These are phyloP conservation scores for Chimonanthus salicifolius DNA, from an alignment of 164 flowering plant species.

Conservation along the genomic window DNA sequence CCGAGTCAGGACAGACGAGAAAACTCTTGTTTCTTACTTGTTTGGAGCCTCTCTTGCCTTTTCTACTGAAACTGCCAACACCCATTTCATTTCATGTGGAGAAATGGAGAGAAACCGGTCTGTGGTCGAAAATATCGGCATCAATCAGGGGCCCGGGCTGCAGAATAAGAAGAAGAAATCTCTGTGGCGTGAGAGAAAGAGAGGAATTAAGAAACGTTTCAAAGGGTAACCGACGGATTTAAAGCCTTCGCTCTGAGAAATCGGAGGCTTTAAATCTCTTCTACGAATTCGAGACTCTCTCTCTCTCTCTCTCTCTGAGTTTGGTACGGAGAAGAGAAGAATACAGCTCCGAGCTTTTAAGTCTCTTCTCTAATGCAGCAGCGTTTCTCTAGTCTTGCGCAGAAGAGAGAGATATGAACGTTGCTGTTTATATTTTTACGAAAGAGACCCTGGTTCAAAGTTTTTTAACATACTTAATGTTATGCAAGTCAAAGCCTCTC, in stretches of 20 bases:
- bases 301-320: neutral
- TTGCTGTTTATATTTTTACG: neutral
- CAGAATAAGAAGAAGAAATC: neutral
- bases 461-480: neutral
- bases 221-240: conserved; percentile 19
- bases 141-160: conserved; percentile 10
- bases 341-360: conserved; percentile 13
- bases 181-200: neutral
- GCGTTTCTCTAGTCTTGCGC: neutral
- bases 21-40: neutral
- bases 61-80: neutral
- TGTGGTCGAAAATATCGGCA: conserved; percentile 20
- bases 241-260: conserved; percentile 10
- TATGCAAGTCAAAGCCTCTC: conserved; percentile 5
- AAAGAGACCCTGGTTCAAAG: neutral
- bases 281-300: conserved; percentile 8
- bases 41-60: neutral
- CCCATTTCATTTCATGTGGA: conserved; percentile 9
- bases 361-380: neutral
- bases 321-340: conserved; percentile 6
- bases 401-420: neutral
- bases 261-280: conserved; percentile 13
- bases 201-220: neutral
- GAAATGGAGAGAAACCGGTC: conserved; percentile 12
- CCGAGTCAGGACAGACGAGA: neutral